A percentile compares a stretch with the other conserved stretches of the same genome.
phyloP scores from a whole-genome alignment of 257 asterid species.

The Linderniella brevidens region DNA sequence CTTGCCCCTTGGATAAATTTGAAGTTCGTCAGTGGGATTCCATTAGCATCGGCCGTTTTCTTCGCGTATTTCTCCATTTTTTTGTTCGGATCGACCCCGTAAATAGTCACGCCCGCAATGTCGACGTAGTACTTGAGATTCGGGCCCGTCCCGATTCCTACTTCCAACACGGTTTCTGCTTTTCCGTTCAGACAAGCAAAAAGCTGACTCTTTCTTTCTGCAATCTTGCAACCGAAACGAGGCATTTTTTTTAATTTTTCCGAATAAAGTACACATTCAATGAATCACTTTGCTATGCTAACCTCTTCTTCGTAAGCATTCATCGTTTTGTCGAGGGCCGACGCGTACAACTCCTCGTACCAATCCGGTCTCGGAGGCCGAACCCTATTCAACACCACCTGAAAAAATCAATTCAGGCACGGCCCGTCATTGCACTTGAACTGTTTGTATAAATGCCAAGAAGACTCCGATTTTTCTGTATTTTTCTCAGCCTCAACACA shows the following conservation, averaged over 20 bases:
- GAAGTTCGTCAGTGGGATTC: conserved; percentile 42
- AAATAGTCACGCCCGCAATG: conserved; percentile 26
- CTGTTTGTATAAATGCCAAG: too few species aligned
- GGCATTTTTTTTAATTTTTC: not conserved
- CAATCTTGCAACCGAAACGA: conserved; percentile 31
- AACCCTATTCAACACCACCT: conserved; percentile 47
- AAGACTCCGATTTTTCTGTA: too few species aligned
- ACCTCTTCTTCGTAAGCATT: conserved; percentile 76
- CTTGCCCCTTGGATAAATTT: conserved; percentile 53
- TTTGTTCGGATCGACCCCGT: conserved; percentile 68
- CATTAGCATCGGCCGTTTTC: conserved; percentile 52
- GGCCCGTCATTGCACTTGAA: too few species aligned
- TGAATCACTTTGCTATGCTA: not conserved
- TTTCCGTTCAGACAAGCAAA: conserved; percentile 57
- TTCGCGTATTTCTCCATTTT: conserved; percentile 77
- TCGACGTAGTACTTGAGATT: conserved; percentile 62
- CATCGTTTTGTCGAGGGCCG: conserved; percentile 34
- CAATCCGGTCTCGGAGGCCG: conserved; percentile 86
- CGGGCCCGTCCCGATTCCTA: conserved; percentile 89
- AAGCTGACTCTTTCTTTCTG: conserved; percentile 52
- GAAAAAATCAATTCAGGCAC: too few species aligned
- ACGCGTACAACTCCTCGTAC: conserved; percentile 85
- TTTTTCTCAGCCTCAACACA: too few species aligned
- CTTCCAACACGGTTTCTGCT: conserved; percentile 43
- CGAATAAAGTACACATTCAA: not conserved